Conservation (phyloP, 2,329 filamentous ascomycete genomes). For the Aureobasidium uvarum region DNA sequence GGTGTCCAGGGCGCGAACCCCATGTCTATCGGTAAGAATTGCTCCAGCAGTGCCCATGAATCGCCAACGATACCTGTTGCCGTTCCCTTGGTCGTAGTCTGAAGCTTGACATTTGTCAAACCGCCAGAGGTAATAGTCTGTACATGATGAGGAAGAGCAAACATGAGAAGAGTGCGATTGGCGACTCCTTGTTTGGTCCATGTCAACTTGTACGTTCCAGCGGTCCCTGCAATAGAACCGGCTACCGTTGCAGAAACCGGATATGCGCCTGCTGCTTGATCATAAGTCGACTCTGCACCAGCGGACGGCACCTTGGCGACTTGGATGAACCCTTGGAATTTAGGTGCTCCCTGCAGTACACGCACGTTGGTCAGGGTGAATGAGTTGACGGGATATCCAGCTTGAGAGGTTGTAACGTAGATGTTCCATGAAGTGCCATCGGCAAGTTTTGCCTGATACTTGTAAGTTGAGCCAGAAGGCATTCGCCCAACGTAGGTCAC, state of each 20-base stretch:
- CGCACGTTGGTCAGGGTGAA: slow-evolving; percentile 66
- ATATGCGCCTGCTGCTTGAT: slow-evolving; percentile 73
- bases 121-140: slow-evolving; percentile 67
- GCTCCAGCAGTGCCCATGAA: slow-evolving; percentile 75
- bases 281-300: slow-evolving; percentile 66
- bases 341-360: slow-evolving; percentile 61
- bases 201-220: slow-evolving; percentile 69
- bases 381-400: slow-evolving; percentile 54
- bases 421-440: slow-evolving; percentile 74
- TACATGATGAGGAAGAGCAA: slow-evolving; percentile 81
- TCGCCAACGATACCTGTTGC: slow-evolving; percentile 70
- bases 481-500: slow-evolving; percentile 54
- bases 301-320: slow-evolving; percentile 69
- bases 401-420: slow-evolving; percentile 64
- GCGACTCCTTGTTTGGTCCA: slow-evolving; percentile 70
- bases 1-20: slow-evolving; percentile 77
- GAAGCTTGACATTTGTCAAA: slow-evolving; percentile 57
- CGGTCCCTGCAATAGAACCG: slow-evolving; percentile 58
- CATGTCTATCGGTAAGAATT: slow-evolving; percentile 68
- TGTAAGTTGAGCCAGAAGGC: slow-evolving; percentile 64
- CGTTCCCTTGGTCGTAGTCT: slow-evolving; percentile 81
- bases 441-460: slow-evolving; percentile 71
- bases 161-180: slow-evolving; percentile 69
- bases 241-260: slow-evolving; percentile 62
- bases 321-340: slow-evolving; percentile 78